Conservation (phyloP, 2,329 filamentous ascomycete species). For the Sphaerulina vaccinii region DNA sequence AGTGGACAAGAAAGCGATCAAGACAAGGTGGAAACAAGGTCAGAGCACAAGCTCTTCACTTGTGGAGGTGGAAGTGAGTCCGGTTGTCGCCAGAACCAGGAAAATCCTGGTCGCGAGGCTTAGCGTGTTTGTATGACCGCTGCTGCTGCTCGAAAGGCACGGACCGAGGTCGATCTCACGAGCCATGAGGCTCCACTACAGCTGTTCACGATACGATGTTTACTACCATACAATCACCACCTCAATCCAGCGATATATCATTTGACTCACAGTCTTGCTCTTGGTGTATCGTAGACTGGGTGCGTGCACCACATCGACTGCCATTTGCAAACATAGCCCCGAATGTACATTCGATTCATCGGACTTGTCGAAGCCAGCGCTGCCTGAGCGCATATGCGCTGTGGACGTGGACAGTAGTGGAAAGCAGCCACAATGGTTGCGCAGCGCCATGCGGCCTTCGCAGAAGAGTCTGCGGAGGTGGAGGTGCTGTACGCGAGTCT, state of each 20-base stretch:
- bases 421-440: constrained; percentile 48
- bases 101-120: background rate
- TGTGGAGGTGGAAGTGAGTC: background rate
- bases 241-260: no score
- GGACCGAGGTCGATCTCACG: no score
- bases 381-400: background rate
- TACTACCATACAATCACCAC: no score
- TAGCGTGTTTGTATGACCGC: no score
- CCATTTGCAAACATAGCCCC: no score
- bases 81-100: background rate
- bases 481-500: constrained; percentile 68
- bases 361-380: background rate
- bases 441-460: constrained; percentile 57
- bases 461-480: constrained; percentile 67
- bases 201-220: no score
- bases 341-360: no score
- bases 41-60: background rate
- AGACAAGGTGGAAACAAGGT: background rate
- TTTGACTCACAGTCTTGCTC: no score
- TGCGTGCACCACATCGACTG: no score
- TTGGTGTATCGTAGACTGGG: no score
- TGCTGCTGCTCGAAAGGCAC: no score
- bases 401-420: background rate
- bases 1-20: background rate
- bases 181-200: no score